Conservation (phyloP, 2,329 filamentous ascomycete species). For the Penicillium sp. region DNA sequence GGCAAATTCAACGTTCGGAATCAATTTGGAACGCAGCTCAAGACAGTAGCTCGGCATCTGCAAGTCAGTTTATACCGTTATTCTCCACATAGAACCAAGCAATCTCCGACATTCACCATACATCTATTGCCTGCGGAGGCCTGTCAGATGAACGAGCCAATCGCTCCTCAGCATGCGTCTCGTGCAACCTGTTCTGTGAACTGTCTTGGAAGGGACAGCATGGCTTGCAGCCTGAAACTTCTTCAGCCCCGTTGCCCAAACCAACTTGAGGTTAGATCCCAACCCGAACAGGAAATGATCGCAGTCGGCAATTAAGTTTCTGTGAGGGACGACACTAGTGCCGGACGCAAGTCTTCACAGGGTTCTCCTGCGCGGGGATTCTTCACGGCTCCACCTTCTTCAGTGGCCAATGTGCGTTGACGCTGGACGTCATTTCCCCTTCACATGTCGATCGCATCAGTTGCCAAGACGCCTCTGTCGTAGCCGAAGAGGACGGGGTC, state of each 20-base stretch:
- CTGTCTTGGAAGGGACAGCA: neutral
- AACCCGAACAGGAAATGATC: neutral
- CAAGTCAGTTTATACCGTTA: neutral
- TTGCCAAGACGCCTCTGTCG: constrained; percentile 1
- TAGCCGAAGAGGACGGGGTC: constrained; percentile 1
- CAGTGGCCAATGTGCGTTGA: neutral
- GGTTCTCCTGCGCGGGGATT: neutral
- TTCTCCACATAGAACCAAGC: neutral
- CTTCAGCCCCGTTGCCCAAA: neutral
- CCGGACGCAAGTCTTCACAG: neutral
- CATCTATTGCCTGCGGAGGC: neutral
- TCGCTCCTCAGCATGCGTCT: neutral
- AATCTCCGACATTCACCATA: neutral
- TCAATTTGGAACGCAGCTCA: neutral
- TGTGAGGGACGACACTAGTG: neutral
- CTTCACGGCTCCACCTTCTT: constrained; percentile 6
- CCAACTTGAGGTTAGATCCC: neutral
- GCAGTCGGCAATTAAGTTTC: neutral
- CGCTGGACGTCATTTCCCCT: neutral
- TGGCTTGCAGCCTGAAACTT: neutral
- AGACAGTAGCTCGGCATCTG: neutral
- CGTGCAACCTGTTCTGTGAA: neutral
- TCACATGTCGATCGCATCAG: constrained; percentile 6
- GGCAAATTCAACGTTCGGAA: neutral
- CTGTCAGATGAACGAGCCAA: neutral